Evolutionary conservation across 2,329 filamentous ascomycete genomes (phyloP).

Genomic region (Trichoderma gracile): DNA sequence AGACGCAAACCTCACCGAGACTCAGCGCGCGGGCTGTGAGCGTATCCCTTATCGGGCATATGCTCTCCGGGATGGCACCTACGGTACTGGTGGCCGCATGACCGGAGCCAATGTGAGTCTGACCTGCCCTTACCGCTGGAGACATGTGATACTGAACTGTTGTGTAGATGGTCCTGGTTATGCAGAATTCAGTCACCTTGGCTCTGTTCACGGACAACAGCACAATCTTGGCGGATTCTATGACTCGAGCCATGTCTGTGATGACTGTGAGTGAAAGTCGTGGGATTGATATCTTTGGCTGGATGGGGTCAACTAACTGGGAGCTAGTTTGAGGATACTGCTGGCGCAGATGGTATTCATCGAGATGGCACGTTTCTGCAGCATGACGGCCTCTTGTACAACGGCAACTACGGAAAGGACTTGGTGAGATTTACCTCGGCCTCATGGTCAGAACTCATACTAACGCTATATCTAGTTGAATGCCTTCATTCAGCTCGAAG

Average conservation of each 20-base stretch:
- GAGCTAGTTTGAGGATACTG: conserved; percentile 27
- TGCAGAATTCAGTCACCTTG: conserved; percentile 32
- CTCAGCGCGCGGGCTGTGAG: conserved; percentile 28
- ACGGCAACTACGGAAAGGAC: conserved; percentile 34
- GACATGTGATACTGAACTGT: neutral
- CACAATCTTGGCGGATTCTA: conserved; percentile 29
- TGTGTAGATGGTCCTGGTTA: conserved; percentile 29
- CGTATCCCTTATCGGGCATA: conserved; percentile 31
- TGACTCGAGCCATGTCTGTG: conserved; percentile 27
- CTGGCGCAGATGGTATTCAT: conserved; percentile 31
- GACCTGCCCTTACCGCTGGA: rapidly evolving
- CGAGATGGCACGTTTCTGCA: conserved; percentile 32
- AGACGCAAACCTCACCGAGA: conserved; percentile 27
- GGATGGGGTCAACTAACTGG: neutral
- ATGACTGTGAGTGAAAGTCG: conserved; percentile 27
- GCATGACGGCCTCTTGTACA: conserved; percentile 32
- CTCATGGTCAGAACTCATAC: neutral
- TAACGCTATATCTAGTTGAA: conserved; percentile 28
- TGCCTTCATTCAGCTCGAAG: conserved; percentile 31
- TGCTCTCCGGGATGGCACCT: conserved; percentile 28
- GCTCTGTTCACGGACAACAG: conserved; percentile 30
- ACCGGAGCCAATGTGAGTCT: conserved; percentile 31
- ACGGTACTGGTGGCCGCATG: conserved; percentile 29
- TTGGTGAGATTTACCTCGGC: conserved; percentile 19
- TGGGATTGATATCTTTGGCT: neutral